Base-by-base conservation (phyloP, 257 asterid genomes). In the Misopates orontium region DNA sequence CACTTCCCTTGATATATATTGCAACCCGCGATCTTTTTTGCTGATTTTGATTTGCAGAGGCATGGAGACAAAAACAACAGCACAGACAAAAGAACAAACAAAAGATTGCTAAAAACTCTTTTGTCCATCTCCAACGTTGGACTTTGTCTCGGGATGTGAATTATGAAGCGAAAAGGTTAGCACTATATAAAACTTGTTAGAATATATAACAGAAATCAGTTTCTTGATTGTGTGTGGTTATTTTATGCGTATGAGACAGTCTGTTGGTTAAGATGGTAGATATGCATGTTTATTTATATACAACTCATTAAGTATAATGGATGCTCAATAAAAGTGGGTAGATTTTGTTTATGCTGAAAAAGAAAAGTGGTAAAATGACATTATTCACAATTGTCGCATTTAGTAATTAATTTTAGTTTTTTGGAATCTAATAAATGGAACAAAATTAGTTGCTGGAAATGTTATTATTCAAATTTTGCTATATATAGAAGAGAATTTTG, bases 1-100 rank as follows among this genome's bases (percentile, higher is more conserved):
- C 95, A 89, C 19, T 76, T 67, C 4, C 96, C 96, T 62, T 84
- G 77, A n/a, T 78, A 88, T 9, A 75, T 21, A 51, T 82, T 79
- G 82, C 91, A 84, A 12, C 10, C 16, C 18, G 53, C 12, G 5
- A 18, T 61, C 15, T 8, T 13, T 19, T 41, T 22, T 60, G 50
- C 0, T 18, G 18, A 0, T 6, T 42, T 57, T 10, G 14, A 4
- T 40, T 31, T 19, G 41, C 55, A 1, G n/a, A 60, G 39, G 42
- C 66, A 60, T 60, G 52, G 53, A 41, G 66, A 39, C 22, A 61
- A 17, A 49, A 42, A 21, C 14, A 15, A 10, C 10, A 19, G 42
- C 16, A 61, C 9, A 15, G 54, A 11, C 39, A 44, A 12, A n/a
- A 61, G 54, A 21, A 61, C 10, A 61, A 22, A 42, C 9, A 61